Conservation (phyloP, 192 early-diverging fungal species). For the Linnemannia hyalina region DNA sequence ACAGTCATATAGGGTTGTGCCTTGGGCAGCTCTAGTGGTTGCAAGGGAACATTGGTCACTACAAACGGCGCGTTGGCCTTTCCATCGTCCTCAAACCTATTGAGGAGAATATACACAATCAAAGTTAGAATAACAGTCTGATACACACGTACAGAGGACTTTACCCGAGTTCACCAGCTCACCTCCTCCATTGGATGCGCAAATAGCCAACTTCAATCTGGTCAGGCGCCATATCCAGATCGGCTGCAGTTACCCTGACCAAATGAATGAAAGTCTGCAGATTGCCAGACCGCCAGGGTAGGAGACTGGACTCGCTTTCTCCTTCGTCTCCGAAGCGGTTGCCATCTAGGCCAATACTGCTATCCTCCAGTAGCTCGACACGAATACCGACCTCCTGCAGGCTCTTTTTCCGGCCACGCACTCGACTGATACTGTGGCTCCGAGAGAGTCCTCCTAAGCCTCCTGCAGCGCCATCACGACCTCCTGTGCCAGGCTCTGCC, state of each 20-base stretch:
- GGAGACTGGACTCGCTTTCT: not conserved
- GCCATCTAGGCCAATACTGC: not conserved
- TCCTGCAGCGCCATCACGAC: slow-evolving; percentile 1
- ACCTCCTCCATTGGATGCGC: slow-evolving; percentile 66
- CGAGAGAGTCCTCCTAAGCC: slow-evolving; percentile 7
- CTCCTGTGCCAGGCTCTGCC: not conserved
- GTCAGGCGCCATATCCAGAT: slow-evolving; percentile 35
- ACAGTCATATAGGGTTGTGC: slow-evolving; percentile 50
- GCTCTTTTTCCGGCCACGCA: slow-evolving; percentile 24
- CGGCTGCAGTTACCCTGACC: slow-evolving; percentile 23
- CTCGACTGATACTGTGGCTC: slow-evolving; percentile 40
- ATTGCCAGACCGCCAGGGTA: slow-evolving; percentile 33
- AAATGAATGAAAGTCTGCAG: slow-evolving; percentile 36
- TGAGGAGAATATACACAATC: not conserved
- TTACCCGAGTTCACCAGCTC: not conserved
- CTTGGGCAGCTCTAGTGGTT: slow-evolving; percentile 46
- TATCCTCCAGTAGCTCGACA: slow-evolving; percentile 33
- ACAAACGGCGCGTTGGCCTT: slow-evolving; percentile 23
- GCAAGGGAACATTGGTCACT: slow-evolving; percentile 42
- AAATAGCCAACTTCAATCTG: slow-evolving; percentile 57
- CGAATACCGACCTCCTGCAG: slow-evolving; percentile 33
- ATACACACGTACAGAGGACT: not conserved
- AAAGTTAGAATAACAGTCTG: not conserved
- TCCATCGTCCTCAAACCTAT: slow-evolving; percentile 24
- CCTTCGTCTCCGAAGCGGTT: not conserved